Conservation (phyloP, 2,329 filamentous ascomycete genomes). For the Trichoderma sp. region DNA sequence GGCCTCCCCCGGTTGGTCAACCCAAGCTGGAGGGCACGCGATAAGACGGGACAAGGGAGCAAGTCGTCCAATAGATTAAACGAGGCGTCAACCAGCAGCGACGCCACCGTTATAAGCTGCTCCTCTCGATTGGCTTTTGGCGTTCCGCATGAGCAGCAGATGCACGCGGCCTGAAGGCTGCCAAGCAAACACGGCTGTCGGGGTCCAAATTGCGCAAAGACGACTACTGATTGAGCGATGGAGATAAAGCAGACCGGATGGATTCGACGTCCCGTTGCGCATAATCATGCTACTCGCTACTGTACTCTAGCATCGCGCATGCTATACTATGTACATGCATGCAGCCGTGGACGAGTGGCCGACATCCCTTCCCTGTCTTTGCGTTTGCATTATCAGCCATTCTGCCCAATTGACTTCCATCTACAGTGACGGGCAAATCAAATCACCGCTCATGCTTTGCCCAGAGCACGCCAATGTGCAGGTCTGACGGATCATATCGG, state of each 20-base stretch:
- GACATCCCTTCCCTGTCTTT: not conserved
- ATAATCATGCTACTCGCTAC: not conserved
- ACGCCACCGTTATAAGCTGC: not conserved
- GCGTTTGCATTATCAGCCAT: not conserved
- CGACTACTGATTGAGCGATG: slow-evolving; percentile 8
- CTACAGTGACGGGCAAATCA: not conserved
- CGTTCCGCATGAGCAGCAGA: not conserved
- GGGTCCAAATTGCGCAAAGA: slow-evolving; percentile 12
- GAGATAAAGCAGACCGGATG: slow-evolving; percentile 10
- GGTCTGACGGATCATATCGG: not conserved
- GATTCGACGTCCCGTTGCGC: not conserved
- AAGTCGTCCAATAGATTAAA: not conserved
- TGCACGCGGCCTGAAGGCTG: not conserved
- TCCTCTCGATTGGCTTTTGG: not conserved
- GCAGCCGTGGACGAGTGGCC: not conserved
- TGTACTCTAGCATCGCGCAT: not conserved
- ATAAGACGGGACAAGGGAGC: not conserved
- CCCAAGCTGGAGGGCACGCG: slow-evolving; percentile 11
- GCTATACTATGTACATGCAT: not conserved
- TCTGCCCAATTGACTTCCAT: not conserved
- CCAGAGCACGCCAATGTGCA: not conserved
- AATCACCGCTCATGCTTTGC: not conserved
- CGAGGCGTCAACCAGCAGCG: slow-evolving; percentile 13
- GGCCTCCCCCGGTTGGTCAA: not conserved
- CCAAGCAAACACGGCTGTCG: slow-evolving; percentile 3